Conservation (phyloP, 2,329 filamentous ascomycete species). For the Fusarium ambrosium region DNA sequence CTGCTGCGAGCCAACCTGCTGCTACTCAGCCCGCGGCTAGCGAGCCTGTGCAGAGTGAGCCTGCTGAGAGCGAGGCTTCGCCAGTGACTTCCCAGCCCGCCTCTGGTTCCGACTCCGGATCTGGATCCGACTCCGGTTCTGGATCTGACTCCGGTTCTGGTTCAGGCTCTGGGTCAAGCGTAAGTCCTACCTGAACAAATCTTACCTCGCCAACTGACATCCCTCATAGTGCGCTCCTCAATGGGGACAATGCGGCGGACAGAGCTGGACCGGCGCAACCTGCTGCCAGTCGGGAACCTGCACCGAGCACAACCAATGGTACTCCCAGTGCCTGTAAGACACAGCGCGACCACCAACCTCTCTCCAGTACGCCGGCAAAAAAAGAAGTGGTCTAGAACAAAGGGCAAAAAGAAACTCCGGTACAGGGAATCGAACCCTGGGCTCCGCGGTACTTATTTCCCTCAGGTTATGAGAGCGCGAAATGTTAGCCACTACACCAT, state of each 20-base stretch:
- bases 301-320: slow-evolving; percentile 41
- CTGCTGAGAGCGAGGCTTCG: slow-evolving; percentile 7
- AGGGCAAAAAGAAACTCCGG: neutral
- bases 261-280: slow-evolving; percentile 42
- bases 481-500: slow-evolving; percentile 47
- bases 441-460: slow-evolving; percentile 17
- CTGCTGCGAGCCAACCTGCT: neutral
- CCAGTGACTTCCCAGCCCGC: neutral
- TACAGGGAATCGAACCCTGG: slow-evolving; percentile 12
- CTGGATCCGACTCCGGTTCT: neutral
- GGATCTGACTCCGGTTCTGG: neutral
- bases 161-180: slow-evolving; percentile 2
- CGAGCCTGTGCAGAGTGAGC: neutral
- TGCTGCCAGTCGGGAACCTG: slow-evolving; percentile 44
- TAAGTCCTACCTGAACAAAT: slow-evolving; percentile 3
- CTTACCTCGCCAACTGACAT: neutral
- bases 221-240: slow-evolving; percentile 35
- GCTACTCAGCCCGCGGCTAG: neutral
- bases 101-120: neutral
- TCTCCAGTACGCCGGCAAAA: too few species aligned
- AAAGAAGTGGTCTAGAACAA: too few species aligned
- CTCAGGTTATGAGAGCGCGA: slow-evolving; percentile 47
- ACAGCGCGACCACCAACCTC: too few species aligned
- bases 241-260: slow-evolving; percentile 43
- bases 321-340: slow-evolving; percentile 36